These are phyloP conservation scores for Arthrobotrys conoides DNA, from an alignment of 2,329 filamentous ascomycete genomes.

Conservation along the genomic window DNA sequence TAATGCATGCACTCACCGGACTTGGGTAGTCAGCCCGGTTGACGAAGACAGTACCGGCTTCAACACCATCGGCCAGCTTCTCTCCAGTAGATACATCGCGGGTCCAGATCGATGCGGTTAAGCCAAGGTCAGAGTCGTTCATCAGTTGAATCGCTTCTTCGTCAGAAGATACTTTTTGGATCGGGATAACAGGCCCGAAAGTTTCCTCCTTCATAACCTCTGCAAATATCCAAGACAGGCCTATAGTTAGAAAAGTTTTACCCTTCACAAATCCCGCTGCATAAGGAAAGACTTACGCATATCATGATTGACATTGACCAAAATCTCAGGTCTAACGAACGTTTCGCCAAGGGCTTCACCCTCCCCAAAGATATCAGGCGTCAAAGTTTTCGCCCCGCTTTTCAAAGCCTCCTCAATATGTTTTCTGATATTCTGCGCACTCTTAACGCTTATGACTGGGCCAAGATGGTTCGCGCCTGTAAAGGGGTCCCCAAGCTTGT, in stretches of 20 bases:
- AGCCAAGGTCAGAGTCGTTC: constrained; percentile 94
- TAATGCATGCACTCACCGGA: constrained; percentile 75
- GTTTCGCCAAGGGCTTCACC: constrained; percentile 63
- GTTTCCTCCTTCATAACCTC: constrained; percentile 92
- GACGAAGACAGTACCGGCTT: constrained; percentile 95
- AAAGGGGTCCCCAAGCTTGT: constrained; percentile 84
- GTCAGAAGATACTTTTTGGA: constrained; percentile 87
- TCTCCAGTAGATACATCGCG: constrained; percentile 84
- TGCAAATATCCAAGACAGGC: constrained; percentile 71
- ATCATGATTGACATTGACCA: constrained; percentile 81
- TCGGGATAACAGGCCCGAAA: constrained; percentile 90
- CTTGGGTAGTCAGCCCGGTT: constrained; percentile 94
- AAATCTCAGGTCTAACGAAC: constrained; percentile 87
- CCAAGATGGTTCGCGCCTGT: constrained; percentile 75
- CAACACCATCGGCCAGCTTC: constrained; percentile 82
- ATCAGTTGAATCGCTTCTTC: constrained; percentile 85
- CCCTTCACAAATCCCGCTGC: too few relatives aligned
- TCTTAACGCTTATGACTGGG: constrained; percentile 83
- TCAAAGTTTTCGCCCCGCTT: constrained; percentile 86
- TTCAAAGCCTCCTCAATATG: constrained; percentile 86
- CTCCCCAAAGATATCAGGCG: constrained; percentile 73
- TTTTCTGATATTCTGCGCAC: constrained; percentile 72
- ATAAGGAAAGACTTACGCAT: constrained; percentile 61
- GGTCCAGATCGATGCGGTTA: constrained; percentile 98
- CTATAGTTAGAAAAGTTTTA: background rate